These are phyloP conservation scores for Mallotus japonicus DNA, from an alignment of 441 rosid genomes.

Conservation along the genomic window DNA sequence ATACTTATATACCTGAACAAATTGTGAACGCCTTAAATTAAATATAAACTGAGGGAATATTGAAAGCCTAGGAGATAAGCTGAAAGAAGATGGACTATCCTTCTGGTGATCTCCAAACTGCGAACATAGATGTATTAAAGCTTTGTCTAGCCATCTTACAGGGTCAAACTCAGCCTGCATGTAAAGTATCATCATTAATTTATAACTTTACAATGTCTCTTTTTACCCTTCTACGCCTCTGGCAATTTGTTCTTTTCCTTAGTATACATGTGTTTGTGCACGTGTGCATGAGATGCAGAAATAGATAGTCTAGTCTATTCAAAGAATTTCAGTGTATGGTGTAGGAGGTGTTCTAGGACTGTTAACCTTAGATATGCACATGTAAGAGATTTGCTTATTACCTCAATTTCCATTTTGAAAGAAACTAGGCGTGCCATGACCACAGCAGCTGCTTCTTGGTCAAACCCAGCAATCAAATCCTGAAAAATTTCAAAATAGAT, in stretches of 20 bases:
- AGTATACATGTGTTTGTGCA: not conserved
- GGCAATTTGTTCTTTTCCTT: not conserved
- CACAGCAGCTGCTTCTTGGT: constrained; percentile 98
- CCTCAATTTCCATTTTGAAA: constrained; percentile 98
- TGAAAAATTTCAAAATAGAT: constrained; percentile 30
- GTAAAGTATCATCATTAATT: not conserved
- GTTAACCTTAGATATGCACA: not conserved
- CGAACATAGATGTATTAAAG: constrained; percentile 77
- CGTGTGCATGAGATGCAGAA: not conserved
- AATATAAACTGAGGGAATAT: constrained; percentile 87
- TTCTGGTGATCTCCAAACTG: constrained; percentile 87
- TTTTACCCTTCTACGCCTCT: not conserved
- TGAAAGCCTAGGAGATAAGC: constrained; percentile 71
- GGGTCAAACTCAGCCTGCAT: constrained; percentile 90
- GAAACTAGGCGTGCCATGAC: constrained; percentile 88
- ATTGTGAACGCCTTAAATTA: constrained; percentile 93
- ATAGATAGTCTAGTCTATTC: not conserved
- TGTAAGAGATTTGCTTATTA: constrained; percentile 24
- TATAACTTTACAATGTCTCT: not conserved
- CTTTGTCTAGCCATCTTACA: constrained; percentile 90
- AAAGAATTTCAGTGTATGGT: constrained; percentile 6
- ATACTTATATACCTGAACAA: constrained; percentile 68
- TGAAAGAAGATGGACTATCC: constrained; percentile 76
- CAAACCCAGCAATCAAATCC: constrained; percentile 94
- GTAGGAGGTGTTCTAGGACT: not conserved